Conservation (phyloP, 495 filamentous ascomycete genomes). For the Penicillium fimorum region DNA sequence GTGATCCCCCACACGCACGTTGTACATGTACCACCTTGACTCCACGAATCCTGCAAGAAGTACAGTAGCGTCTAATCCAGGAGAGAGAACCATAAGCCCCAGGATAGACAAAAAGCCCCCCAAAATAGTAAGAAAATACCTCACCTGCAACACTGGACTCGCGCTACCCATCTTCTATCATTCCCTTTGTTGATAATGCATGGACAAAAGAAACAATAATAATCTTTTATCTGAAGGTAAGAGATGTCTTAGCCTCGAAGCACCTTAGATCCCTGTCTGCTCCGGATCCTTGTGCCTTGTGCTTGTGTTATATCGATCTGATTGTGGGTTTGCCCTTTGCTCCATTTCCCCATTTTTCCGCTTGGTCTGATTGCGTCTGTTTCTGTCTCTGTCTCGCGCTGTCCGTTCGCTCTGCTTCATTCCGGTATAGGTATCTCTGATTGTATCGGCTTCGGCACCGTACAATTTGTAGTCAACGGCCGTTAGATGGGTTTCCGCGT, state of each 20-base stretch:
- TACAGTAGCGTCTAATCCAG: slow-evolving; percentile 2
- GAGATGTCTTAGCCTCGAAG: slow-evolving; percentile 1
- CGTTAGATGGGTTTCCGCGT: slow-evolving; percentile 6
- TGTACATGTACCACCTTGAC: slow-evolving; percentile 19
- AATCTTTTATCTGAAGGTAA: background rate
- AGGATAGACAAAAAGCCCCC: background rate
- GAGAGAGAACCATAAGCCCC: background rate
- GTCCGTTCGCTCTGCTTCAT: slow-evolving; percentile 27
- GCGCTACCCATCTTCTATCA: background rate
- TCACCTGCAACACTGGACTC: background rate
- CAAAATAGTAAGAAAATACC: background rate
- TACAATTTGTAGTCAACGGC: slow-evolving; percentile 11
- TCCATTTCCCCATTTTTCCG: slow-evolving; percentile 16
- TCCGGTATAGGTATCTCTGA: slow-evolving; percentile 16
- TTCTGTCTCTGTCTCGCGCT: slow-evolving; percentile 11
- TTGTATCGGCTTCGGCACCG: slow-evolving; percentile 21
- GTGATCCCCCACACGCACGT: slow-evolving; percentile 15
- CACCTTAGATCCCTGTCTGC: slow-evolving; percentile 6
- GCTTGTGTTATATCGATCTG: slow-evolving; percentile 8
- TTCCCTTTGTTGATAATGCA: background rate
- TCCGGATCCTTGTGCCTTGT: slow-evolving; percentile 3
- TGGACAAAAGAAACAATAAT: background rate
- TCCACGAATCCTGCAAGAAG: slow-evolving; percentile 15
- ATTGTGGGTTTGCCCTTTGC: slow-evolving; percentile 16
- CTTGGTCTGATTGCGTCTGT: slow-evolving; percentile 17